These are phyloP conservation scores for Colletotrichum karsti DNA, from an alignment of 2,329 filamentous ascomycete species.

Conservation along the genomic window DNA sequence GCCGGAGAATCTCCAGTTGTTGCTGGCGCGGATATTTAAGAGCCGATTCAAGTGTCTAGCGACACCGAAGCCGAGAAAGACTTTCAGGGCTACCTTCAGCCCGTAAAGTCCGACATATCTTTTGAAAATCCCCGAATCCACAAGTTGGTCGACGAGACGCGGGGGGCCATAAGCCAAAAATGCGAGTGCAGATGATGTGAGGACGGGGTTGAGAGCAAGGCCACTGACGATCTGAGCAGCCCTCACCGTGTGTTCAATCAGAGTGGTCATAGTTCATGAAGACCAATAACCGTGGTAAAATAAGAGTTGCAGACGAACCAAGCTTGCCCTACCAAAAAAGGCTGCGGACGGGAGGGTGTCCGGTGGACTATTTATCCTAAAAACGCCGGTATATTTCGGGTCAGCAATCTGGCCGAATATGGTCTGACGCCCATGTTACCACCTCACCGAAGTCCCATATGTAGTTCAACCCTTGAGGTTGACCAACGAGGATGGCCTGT, in stretches of 20 bases:
- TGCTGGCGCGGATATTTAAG: background rate
- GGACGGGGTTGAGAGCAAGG: background rate
- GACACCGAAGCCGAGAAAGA: background rate
- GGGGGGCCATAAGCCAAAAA: background rate
- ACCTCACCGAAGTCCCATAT: no score
- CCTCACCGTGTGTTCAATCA: background rate
- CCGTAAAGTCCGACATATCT: background rate
- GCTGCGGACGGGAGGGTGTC: no score
- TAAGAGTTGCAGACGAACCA: no score
- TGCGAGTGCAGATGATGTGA: background rate
- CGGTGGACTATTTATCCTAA: no score
- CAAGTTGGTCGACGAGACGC: background rate
- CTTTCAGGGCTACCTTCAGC: background rate
- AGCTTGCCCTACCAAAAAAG: no score
- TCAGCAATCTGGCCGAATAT: no score
- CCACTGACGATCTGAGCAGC: background rate
- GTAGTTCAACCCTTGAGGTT: no score
- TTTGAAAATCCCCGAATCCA: rapidly evolving
- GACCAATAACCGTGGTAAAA: no score
- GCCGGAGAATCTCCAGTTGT: background rate
- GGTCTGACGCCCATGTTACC: no score
- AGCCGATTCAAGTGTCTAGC: background rate
- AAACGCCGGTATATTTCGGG: no score
- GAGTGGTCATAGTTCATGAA: background rate
- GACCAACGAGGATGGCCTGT: no score